Conservation (phyloP, 2,329 filamentous ascomycete species). For the Tolypocladium guangdongense region DNA sequence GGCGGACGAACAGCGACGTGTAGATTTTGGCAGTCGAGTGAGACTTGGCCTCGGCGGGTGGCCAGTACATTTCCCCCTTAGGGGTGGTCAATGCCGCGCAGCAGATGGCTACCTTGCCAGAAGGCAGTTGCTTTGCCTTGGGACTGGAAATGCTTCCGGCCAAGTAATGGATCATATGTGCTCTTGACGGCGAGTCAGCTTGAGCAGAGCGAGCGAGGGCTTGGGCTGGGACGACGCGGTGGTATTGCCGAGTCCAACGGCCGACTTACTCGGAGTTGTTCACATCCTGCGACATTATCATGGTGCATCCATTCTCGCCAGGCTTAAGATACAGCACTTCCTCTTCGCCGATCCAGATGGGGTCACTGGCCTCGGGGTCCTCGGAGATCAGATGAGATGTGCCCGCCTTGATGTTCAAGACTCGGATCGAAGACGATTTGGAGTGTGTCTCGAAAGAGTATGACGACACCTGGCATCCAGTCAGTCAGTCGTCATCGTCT, state of each 20-base stretch:
- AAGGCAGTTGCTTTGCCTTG: constrained; percentile 41
- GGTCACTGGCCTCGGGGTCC: constrained; percentile 54
- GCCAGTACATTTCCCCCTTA: constrained; percentile 59
- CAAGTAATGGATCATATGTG: constrained; percentile 36
- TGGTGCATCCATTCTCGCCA: constrained; percentile 35
- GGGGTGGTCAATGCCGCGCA: constrained; percentile 55
- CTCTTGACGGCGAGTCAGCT: constrained; percentile 13
- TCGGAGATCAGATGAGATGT: constrained; percentile 55
- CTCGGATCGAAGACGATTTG: constrained; percentile 55
- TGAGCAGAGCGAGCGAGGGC: neutral
- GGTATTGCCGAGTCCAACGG: constrained; percentile 2
- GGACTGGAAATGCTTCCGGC: constrained; percentile 46
- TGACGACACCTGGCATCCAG: constrained; percentile 42
- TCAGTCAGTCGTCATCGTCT: neutral
- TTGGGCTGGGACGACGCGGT: neutral
- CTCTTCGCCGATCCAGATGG: constrained; percentile 64
- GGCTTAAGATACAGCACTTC: constrained; percentile 46
- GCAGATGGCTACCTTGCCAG: constrained; percentile 41
- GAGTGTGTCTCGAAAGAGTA: constrained; percentile 73
- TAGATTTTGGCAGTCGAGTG: constrained; percentile 60
- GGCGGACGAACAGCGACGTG: constrained; percentile 63
- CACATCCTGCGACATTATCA: constrained; percentile 29
- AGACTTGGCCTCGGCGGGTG: constrained; percentile 46
- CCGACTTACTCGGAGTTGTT: constrained; percentile 27
- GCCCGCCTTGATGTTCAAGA: constrained; percentile 59